Conservation (phyloP, 305 asterid genomes). For the Fraxinus sp. region DNA sequence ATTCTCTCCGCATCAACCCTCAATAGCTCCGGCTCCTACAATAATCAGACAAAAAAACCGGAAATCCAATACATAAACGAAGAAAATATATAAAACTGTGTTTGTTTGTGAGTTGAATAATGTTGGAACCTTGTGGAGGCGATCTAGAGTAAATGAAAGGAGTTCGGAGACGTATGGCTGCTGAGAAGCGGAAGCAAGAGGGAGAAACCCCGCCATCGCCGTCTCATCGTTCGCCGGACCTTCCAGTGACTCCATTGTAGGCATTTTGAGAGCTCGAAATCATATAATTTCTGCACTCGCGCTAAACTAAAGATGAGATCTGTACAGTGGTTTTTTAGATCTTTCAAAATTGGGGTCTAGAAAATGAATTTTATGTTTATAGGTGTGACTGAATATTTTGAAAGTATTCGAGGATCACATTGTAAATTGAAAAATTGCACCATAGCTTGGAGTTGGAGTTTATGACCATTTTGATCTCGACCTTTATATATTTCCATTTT, state of each 20-base stretch:
- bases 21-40: conserved; percentile 51
- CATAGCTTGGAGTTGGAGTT: too few relatives aligned
- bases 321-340: not conserved
- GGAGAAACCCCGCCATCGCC: conserved; percentile 38
- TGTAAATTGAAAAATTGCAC: not conserved
- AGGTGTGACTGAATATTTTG: not conserved
- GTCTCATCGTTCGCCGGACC: conserved; percentile 29
- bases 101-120: not conserved
- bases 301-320: not conserved
- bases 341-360: conserved; percentile 17
- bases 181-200: conserved; percentile 49
- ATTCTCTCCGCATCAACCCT: conserved; percentile 53
- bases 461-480: too few relatives aligned
- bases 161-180: conserved; percentile 56
- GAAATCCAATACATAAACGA: not conserved
- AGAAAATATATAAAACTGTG: not conserved
- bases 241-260: conserved; percentile 36
- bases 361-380: not conserved
- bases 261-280: not conserved
- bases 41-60: not conserved
- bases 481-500: too few relatives aligned
- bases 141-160: conserved; percentile 58
- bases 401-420: not conserved
- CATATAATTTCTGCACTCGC: not conserved
- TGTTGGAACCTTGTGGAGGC: conserved; percentile 47